Conservation (phyloP, 176 grass and related monocot species). For the bread wheat (Triticum aestivum) region IWGSC_CS_RefSeq_v2.1 NC_057804.1:614036743-614037242, state of each 20-base stretch:
- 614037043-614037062: not conserved
- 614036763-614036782: too few relatives aligned
- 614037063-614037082: not conserved
- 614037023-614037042: not conserved
- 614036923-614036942: too few relatives aligned
- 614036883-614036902: too few relatives aligned
- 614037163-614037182: slow-evolving; percentile 32
- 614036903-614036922: too few relatives aligned
- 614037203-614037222: slow-evolving; percentile 54
- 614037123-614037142: slow-evolving; percentile 77
- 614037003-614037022: not conserved
- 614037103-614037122: too few relatives aligned
- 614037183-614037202: slow-evolving; percentile 54
- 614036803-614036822: too few relatives aligned
- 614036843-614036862: too few relatives aligned
- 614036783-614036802: too few relatives aligned
- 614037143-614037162: slow-evolving; percentile 75
- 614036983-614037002: not conserved
- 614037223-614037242: slow-evolving; percentile 68
- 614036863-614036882: too few relatives aligned
- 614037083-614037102: not conserved
- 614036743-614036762: too few relatives aligned
- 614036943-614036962: too few relatives aligned
- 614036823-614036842: too few relatives aligned
- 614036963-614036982: not conserved